Percentiles rank a stretch among this genome's conserved stretches.
These are phyloP conservation scores for Lepiota venenata DNA, from an alignment of 768 basidiomycete species.

Conservation along the genomic window DNA sequence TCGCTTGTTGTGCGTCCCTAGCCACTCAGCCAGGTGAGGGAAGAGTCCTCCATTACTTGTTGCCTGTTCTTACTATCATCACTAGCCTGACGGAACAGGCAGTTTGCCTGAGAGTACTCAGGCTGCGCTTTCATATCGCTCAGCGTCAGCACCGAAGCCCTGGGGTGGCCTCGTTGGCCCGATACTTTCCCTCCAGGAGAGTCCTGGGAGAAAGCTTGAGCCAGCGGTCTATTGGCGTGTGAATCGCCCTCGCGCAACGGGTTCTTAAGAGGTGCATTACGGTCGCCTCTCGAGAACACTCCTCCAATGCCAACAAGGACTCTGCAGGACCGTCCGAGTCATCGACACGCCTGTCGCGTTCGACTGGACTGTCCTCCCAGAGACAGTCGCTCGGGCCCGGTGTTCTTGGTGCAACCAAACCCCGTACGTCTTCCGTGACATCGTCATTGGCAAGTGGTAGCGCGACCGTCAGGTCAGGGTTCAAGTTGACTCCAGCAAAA, in stretches of 20 bases:
- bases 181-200: not conserved
- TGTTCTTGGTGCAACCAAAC: constrained; percentile 38
- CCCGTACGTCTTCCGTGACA: constrained; percentile 48
- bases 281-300: not conserved
- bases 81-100: too few relatives aligned
- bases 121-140: not conserved
- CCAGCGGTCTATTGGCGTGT: not conserved
- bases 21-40: too few relatives aligned
- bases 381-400: constrained; percentile 37
- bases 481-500: constrained; percentile 26
- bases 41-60: too few relatives aligned
- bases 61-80: too few relatives aligned
- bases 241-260: not conserved
- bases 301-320: constrained; percentile 22
- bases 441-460: constrained; percentile 43
- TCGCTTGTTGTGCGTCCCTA: too few relatives aligned
- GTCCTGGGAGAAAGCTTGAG: not conserved
- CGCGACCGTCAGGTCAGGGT: constrained; percentile 42
- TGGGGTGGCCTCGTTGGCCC: not conserved
- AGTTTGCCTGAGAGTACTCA: not conserved
- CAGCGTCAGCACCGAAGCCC: not conserved
- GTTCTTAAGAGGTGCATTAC: not conserved
- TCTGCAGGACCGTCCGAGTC: constrained; percentile 46
- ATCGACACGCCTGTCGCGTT: constrained; percentile 49
- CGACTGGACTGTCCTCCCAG: constrained; percentile 27